Base-by-base conservation (phyloP, 1,284 basidiomycete genomes). In the Peniophora sp. region DNA sequence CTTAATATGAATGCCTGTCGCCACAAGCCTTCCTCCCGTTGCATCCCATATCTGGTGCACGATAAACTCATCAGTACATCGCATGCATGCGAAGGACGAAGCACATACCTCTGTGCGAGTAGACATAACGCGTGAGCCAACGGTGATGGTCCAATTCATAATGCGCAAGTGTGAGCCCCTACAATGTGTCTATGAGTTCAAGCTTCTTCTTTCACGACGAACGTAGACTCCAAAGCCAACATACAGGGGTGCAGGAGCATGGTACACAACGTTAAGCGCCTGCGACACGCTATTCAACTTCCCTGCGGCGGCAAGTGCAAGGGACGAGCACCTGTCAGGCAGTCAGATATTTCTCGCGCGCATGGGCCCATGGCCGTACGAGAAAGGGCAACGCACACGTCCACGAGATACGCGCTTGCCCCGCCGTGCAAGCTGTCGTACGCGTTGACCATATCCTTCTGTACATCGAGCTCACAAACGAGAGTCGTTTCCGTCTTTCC, bases 11-110 rank as follows among this genome's bases (percentile, higher is more conserved):
- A 72, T 69, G 0, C 74, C 79, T 10, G 77, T 73, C 6, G 73
- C 73, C n/a, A 78, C 72, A 2, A 81, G 67, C 11, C 78, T 70
- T 52, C 63, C 71, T 47, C 75, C 68, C 2, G 71, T 76, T 22
- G 59, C 64, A 47, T 78, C 75, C 79, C 79, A 81, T 43, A 81
- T 74, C 79, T 81, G 51, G 12, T n/a, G n/a, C n/a, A n/a, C n/a
- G n/a, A n/a, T n/a, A n/a, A n/a, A n/a, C n/a, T n/a, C n/a, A n/a
- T n/a, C n/a, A n/a, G n/a, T n/a, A n/a, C n/a, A n/a, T n/a, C n/a
- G n/a, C n/a, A n/a, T n/a, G n/a, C n/a, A 5, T n/a, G 32, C 25
- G 23, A 41, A 27, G 16, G 50, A 32, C 20, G 48, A 19, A 5
- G 25, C 5, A 50, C 65, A 56, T 56, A 78, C 79, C 65, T 81